Conservation (phyloP, 306 rosid species). For the Sindora glabra region DNA sequence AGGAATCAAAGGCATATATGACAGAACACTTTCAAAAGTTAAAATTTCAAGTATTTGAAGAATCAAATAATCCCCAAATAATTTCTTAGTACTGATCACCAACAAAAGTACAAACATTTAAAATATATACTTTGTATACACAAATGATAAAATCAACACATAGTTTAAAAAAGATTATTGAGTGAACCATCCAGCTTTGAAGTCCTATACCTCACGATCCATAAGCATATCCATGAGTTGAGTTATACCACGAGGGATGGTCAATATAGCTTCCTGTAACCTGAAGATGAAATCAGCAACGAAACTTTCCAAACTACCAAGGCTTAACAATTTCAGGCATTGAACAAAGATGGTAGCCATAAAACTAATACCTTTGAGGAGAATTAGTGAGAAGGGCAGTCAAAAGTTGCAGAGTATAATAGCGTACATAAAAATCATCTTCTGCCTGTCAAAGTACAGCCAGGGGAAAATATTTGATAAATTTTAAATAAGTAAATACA, state of each 20-base stretch:
- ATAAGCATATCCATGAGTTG: slow-evolving; percentile 95
- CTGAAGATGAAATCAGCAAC: slow-evolving; percentile 52
- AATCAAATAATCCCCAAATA: background rate
- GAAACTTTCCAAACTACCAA: background rate
- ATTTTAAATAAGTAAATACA: background rate
- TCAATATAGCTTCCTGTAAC: slow-evolving; percentile 93
- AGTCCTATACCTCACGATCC: slow-evolving; percentile 82
- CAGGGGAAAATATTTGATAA: background rate
- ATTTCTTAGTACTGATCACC: background rate
- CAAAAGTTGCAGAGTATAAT: slow-evolving; percentile 88
- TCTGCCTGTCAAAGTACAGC: slow-evolving; percentile 57
- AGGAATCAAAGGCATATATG: background rate
- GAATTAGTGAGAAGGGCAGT: slow-evolving; percentile 83
- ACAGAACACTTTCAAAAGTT: background rate
- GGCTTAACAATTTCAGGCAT: slow-evolving; percentile 2
- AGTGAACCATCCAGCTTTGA: slow-evolving; percentile 6
- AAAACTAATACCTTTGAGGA: slow-evolving; percentile 57
- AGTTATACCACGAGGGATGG: slow-evolving; percentile 88
- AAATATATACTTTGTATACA: background rate
- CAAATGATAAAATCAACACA: background rate
- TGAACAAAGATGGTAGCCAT: slow-evolving; percentile 15
- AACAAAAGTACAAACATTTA: background rate
- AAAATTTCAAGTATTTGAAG: background rate
- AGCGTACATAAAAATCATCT: slow-evolving; percentile 90
- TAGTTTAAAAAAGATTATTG: background rate